Percentiles rank a stretch among this genome's conserved stretches.
These are phyloP conservation scores for Tolypocladium tropicale DNA, from an alignment of 2,329 filamentous ascomycete species.

Conservation along the genomic window DNA sequence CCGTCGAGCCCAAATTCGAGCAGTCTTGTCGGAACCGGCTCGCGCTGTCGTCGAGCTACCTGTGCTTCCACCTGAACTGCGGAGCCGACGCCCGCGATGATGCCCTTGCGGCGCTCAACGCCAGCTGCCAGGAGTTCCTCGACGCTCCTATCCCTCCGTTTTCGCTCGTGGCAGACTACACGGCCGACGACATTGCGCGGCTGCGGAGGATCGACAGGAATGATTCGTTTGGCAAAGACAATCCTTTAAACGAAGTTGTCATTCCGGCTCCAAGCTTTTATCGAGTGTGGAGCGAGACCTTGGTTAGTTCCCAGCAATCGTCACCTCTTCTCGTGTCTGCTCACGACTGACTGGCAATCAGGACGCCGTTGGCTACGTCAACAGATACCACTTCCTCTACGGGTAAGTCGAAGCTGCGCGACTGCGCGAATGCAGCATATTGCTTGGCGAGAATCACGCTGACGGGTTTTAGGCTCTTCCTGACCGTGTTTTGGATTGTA, in stretches of 20 bases:
- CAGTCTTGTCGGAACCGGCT: not conserved
- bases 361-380: not conserved
- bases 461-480: slow-evolving; percentile 8
- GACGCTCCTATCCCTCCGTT: not conserved
- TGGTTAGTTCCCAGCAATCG: not conserved
- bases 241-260: not conserved
- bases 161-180: not conserved
- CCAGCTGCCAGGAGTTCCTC: slow-evolving; percentile 1
- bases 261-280: not conserved
- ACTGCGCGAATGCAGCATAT: not conserved
- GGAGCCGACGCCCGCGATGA: not conserved
- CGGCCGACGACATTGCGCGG: not conserved
- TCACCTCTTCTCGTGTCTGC: too few relatives aligned
- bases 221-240: not conserved
- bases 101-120: slow-evolving; percentile 1
- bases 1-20: not conserved
- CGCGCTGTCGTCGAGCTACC: slow-evolving; percentile 1
- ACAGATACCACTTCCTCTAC: not conserved
- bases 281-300: not conserved
- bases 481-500: slow-evolving; percentile 29
- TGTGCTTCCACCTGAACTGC: slow-evolving; percentile 3
- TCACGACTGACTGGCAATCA: not conserved
- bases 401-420: not conserved
- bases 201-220: not conserved
- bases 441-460: not conserved